A percentile compares a stretch with the other conserved stretches of the same genome.
phyloP scores from a whole-genome alignment of 169 alveolate species.

The Miamiensis avidus region DNA sequence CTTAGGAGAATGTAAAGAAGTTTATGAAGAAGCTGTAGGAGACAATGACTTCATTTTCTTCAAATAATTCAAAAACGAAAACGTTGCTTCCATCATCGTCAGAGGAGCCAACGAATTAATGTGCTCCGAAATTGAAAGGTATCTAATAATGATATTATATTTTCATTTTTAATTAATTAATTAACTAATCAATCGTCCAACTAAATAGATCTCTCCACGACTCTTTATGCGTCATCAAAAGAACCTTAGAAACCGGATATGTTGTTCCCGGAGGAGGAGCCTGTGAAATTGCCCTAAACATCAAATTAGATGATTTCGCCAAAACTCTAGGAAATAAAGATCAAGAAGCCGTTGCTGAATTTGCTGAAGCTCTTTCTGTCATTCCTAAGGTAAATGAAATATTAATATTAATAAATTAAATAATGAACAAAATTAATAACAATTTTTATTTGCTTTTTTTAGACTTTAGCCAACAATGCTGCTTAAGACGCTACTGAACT shows the following conservation, averaged over 20 bases:
- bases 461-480: conserved; percentile 97
- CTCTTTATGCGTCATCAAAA: conserved; percentile 96
- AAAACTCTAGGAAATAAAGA: conserved; percentile 97
- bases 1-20: conserved; percentile 93
- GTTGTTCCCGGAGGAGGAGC: conserved; percentile 99
- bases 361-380: conserved; percentile 96
- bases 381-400: conserved; percentile 92
- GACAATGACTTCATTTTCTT: conserved; percentile 97
- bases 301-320: conserved; percentile 96
- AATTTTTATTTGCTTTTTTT: no score
- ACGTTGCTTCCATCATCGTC: conserved; percentile 88
- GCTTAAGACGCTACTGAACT: conserved; percentile 97
- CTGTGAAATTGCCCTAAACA: conserved; percentile 97
- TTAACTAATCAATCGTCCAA: no score
- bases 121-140: conserved; percentile 96
- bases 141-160: background rate
- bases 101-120: conserved; percentile 99
- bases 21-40: conserved; percentile 95
- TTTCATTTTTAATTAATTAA: background rate
- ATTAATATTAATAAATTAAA: no score
- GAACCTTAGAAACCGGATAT: conserved; percentile 87
- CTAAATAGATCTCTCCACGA: conserved; percentile 92
- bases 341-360: conserved; percentile 98
- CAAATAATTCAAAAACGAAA: conserved; percentile 90
- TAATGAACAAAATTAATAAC: no score